Percentiles rank a stretch among this genome's conserved stretches.
phyloP scores from a whole-genome alignment of 2,329 filamentous ascomycete species.

The Aspergillus phoenicis region DNA sequence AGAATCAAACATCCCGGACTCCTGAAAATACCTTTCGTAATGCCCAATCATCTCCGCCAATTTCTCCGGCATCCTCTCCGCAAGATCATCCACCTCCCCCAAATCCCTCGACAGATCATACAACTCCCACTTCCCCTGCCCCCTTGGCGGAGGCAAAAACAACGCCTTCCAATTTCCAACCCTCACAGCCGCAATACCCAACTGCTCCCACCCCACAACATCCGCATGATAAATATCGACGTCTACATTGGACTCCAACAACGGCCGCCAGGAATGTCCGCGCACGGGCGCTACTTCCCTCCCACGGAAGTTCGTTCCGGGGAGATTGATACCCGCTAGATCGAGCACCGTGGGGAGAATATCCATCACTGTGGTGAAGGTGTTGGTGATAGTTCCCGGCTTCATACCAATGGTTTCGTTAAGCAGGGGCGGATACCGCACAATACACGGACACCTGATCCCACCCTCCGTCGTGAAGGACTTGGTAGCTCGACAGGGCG shows the following conservation, averaged over 20 bases:
- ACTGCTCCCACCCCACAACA: slow-evolving; percentile 1
- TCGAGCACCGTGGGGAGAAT: neutral
- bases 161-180: slow-evolving; percentile 4
- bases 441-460: neutral
- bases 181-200: neutral
- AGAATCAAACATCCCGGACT: neutral
- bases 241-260: neutral
- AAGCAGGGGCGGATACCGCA: neutral
- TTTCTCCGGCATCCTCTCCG: neutral
- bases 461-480: neutral
- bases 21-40: neutral
- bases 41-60: neutral
- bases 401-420: neutral
- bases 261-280: slow-evolving; percentile 1
- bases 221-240: neutral
- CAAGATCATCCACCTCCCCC: neutral
- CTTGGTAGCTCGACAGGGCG: neutral
- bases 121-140: slow-evolving; percentile 6
- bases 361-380: neutral
- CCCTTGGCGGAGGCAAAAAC: slow-evolving; percentile 3
- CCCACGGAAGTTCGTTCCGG: neutral
- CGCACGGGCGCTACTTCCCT: neutral
- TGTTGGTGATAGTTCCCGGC: neutral
- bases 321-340: neutral
- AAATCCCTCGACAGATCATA: neutral